phyloP scores from a whole-genome alignment of 768 basidiomycete genomes.

The Pisolithus marmoratus region DNA sequence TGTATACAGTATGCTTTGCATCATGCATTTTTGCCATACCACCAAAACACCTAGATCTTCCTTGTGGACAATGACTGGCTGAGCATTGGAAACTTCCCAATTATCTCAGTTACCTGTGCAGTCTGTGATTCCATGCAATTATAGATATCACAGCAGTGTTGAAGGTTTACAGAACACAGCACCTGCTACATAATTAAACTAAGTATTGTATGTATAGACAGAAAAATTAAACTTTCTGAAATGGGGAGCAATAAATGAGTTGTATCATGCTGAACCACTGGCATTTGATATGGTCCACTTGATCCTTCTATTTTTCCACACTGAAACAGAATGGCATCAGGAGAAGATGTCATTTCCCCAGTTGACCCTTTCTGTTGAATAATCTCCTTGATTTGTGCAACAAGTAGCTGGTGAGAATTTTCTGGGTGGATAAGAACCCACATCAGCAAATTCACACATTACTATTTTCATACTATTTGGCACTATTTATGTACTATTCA shows the following conservation, averaged over 20 bases:
- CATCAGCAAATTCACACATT: too few relatives aligned
- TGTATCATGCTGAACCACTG: background rate
- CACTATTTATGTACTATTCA: too few relatives aligned
- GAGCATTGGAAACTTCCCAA: background rate
- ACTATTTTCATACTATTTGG: too few relatives aligned
- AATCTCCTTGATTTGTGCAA: background rate
- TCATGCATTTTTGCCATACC: background rate
- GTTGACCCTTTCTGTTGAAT: background rate
- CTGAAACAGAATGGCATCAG: background rate
- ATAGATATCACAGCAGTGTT: slow-evolving; percentile 15
- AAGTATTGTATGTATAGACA: background rate
- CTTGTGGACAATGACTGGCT: background rate
- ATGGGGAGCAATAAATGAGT: background rate
- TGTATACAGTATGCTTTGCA: background rate
- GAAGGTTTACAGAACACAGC: slow-evolving; percentile 14
- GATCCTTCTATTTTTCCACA: background rate
- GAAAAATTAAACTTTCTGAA: background rate
- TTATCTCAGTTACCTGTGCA: too few relatives aligned
- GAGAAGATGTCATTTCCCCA: background rate
- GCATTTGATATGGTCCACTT: background rate
- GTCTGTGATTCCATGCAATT: too few relatives aligned
- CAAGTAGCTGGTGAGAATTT: background rate
- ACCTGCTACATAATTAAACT: slow-evolving; percentile 8
- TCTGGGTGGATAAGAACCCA: background rate
- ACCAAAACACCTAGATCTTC: background rate